Evolutionary conservation across 2,329 filamentous ascomycete genomes (phyloP).

Genomic region (Colletotrichum limetticola): DNA sequence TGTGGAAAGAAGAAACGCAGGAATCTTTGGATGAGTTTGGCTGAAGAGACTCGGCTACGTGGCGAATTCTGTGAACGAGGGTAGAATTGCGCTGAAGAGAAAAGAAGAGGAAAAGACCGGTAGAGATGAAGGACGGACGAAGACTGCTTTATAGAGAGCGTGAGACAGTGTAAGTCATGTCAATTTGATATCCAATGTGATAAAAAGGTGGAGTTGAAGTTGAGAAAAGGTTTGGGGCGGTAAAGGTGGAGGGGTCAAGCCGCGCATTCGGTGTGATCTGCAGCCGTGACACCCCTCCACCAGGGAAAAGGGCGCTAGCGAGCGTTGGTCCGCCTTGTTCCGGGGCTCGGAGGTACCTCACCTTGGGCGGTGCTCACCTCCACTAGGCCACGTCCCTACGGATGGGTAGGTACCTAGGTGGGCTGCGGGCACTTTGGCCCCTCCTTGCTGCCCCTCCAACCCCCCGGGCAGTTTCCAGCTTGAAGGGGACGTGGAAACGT

Average conservation of each 20-base stretch:
- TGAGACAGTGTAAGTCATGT: background rate
- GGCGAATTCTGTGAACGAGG: conserved; percentile 32
- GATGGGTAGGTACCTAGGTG: no score
- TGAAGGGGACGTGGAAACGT: conserved; percentile 24
- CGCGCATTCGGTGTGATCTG: conserved; percentile 27
- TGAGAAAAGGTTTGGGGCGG: conserved; percentile 34
- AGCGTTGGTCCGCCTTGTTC: conserved; percentile 25
- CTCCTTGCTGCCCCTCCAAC: background rate
- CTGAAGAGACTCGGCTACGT: conserved; percentile 32
- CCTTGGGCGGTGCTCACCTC: no score
- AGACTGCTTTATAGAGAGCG: conserved; percentile 33
- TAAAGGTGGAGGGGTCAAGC: conserved; percentile 25
- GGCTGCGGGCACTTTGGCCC: background rate
- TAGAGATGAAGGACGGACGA: conserved; percentile 1
- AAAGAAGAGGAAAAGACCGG: background rate
- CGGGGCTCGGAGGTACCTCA: background rate
- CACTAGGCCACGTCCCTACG: no score
- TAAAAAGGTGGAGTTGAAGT: conserved; percentile 29
- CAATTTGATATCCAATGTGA: background rate
- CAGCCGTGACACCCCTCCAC: conserved; percentile 16
- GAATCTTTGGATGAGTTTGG: conserved; percentile 24
- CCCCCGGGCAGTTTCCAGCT: conserved; percentile 7
- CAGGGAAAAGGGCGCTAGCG: conserved; percentile 21
- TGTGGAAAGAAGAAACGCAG: conserved; percentile 16
- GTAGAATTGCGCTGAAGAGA: conserved; percentile 36